Conservation (phyloP, 2,329 filamentous ascomycete species). For the Fusarium sp. region DNA sequence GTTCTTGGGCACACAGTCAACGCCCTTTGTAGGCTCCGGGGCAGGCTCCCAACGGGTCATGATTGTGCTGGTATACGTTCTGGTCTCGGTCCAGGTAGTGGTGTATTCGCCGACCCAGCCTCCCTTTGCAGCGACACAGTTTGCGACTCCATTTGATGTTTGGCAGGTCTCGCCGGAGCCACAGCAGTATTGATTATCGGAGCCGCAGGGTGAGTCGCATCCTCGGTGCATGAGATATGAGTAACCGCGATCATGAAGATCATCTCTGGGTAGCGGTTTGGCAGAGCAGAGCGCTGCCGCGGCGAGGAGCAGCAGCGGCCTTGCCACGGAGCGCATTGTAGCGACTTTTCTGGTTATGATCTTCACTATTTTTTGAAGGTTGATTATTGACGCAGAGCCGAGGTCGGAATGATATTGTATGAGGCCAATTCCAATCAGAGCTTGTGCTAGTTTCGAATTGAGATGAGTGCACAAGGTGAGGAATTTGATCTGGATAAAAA, state of each 20-base stretch:
- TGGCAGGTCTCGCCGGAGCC: constrained; percentile 61
- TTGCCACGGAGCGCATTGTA: constrained; percentile 44
- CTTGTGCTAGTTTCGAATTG: constrained; percentile 19
- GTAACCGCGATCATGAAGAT: constrained; percentile 60
- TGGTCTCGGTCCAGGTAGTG: constrained; percentile 71
- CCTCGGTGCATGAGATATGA: constrained; percentile 62
- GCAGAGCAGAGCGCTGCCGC: constrained; percentile 53
- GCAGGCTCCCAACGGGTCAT: constrained; percentile 62
- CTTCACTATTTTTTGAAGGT: constrained; percentile 1
- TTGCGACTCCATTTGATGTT: constrained; percentile 62
- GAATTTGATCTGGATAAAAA: neutral
- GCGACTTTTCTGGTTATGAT: constrained; percentile 5
- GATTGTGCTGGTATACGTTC: constrained; percentile 69
- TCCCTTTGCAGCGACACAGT: constrained; percentile 57
- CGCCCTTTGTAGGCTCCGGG: constrained; percentile 57
- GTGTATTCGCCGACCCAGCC: constrained; percentile 56
- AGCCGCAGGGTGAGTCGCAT: constrained; percentile 67
- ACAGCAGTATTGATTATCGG: constrained; percentile 68
- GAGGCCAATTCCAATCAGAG: constrained; percentile 28
- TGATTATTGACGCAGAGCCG: constrained; percentile 14
- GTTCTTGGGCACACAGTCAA: constrained; percentile 63
- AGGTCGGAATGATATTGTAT: constrained; percentile 14
- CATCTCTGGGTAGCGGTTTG: constrained; percentile 63
- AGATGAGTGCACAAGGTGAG: constrained; percentile 6
- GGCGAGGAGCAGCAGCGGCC: constrained; percentile 54